phyloP scores from a whole-genome alignment of 2,329 filamentous ascomycete species.

The Penicillium occitanis region DNA sequence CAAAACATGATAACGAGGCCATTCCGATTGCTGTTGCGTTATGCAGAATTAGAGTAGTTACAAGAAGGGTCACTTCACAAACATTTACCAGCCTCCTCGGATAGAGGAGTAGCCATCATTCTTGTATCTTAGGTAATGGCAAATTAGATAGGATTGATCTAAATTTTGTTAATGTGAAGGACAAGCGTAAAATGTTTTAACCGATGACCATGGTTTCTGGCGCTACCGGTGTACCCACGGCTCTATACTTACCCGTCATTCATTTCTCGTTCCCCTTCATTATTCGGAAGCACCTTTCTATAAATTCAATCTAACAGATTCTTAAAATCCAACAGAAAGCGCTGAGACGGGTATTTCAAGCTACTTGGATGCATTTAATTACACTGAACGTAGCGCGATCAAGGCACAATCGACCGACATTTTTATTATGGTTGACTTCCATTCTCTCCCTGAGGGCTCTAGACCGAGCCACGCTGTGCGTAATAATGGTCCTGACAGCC shows the following conservation, averaged over 20 bases:
- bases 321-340: too few species aligned
- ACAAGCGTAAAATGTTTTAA: not conserved
- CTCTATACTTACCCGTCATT: not conserved
- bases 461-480: conserved; percentile 43
- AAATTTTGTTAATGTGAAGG: not conserved
- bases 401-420: not conserved
- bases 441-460: conserved; percentile 38
- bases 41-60: not conserved
- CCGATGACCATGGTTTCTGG: not conserved
- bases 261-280: not conserved
- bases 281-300: not conserved
- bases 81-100: not conserved
- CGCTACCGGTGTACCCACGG: not conserved
- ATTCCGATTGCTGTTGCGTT: not conserved
- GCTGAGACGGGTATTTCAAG: too few species aligned
- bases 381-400: not conserved
- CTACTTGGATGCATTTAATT: not conserved
- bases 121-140: not conserved
- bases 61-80: not conserved
- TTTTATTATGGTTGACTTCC: conserved; percentile 36
- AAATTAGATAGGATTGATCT: not conserved
- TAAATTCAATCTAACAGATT: not conserved
- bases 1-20: not conserved
- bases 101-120: not conserved
- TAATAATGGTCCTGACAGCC: conserved; percentile 50